These are phyloP conservation scores for Cyberlindnera misumaiensis DNA, from an alignment of 805 yeast genomes.

Conservation along the genomic window DNA sequence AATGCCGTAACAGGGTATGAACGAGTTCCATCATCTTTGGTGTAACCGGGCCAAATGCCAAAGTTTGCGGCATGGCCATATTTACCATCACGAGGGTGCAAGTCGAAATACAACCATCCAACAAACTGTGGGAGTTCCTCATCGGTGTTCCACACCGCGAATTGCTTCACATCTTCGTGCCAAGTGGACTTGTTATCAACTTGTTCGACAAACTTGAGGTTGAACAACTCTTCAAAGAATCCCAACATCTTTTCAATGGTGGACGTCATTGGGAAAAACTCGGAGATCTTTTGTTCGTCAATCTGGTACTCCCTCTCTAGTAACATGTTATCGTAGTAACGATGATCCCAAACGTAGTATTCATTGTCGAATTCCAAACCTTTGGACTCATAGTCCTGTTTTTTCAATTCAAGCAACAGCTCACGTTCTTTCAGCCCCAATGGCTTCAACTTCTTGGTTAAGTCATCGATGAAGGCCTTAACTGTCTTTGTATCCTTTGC, in stretches of 20 bases:
- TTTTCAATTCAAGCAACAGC: slow-evolving; percentile 44
- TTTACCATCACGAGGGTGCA: slow-evolving; percentile 82
- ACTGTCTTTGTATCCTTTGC: slow-evolving; percentile 65
- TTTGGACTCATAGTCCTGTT: slow-evolving; percentile 39
- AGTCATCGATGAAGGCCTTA: slow-evolving; percentile 52
- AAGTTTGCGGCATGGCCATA: slow-evolving; percentile 88
- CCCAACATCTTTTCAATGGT: slow-evolving; percentile 64
- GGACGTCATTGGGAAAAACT: slow-evolving; percentile 68
- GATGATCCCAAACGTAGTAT: slow-evolving; percentile 67
- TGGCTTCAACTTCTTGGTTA: slow-evolving; percentile 51
- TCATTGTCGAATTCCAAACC: slow-evolving; percentile 35
- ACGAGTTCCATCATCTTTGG: slow-evolving; percentile 41
- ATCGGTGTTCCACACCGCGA: slow-evolving; percentile 64
- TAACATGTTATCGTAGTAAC: slow-evolving; percentile 57
- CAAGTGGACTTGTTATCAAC: slow-evolving; percentile 41
- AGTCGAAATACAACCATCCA: slow-evolving; percentile 75
- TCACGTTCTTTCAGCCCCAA: slow-evolving; percentile 51
- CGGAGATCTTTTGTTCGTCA: slow-evolving; percentile 64
- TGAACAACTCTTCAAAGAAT: slow-evolving; percentile 64
- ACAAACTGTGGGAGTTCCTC: slow-evolving; percentile 49
- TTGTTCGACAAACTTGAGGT: slow-evolving; percentile 54
- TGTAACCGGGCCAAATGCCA: slow-evolving; percentile 55
- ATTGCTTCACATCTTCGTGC: slow-evolving; percentile 75
- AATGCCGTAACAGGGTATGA: slow-evolving; percentile 66
- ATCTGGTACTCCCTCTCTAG: slow-evolving; percentile 65